A percentile compares a stretch with the other conserved stretches of the same genome.
phyloP scores from a whole-genome alignment of 345 rosid species.

The Gossypium mustelinum region DNA sequence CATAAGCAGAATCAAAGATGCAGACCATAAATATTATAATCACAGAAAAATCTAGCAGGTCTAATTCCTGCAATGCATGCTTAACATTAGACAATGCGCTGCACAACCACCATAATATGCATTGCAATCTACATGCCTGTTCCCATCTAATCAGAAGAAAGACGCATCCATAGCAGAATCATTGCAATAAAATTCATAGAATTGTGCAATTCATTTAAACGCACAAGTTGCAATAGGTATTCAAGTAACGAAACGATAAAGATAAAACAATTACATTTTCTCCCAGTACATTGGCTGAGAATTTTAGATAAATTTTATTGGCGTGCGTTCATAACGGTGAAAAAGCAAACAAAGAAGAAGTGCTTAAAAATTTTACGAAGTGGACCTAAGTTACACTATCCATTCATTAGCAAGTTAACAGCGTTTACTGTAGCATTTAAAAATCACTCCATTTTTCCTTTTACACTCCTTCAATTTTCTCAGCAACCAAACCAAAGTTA shows the following conservation, averaged over 20 bases:
- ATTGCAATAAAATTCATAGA: neutral
- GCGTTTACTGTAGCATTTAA: neutral
- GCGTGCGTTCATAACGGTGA: neutral
- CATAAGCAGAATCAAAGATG: slow-evolving; percentile 20
- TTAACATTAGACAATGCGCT: neutral
- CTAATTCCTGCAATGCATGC: neutral
- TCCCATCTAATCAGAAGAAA: neutral
- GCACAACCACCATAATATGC: neutral
- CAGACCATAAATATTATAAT: slow-evolving; percentile 16
- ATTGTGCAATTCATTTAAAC: neutral
- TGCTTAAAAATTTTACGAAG: neutral
- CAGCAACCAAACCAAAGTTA: slow-evolving; percentile 2
- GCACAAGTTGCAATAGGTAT: neutral
- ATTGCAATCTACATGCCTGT: neutral
- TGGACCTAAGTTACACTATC: neutral
- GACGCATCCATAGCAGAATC: neutral
- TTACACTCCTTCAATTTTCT: neutral
- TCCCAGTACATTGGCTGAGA: neutral
- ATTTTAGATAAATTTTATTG: neutral
- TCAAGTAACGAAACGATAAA: neutral
- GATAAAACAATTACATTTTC: neutral
- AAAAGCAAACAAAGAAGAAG: too few species aligned
- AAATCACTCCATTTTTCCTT: neutral
- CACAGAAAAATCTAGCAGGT: neutral
- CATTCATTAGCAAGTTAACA: neutral